Percentiles rank a stretch among this genome's conserved stretches.
Conservation (phyloP, 208 protist genomes). For the Wallacemonas sp. region DNA sequence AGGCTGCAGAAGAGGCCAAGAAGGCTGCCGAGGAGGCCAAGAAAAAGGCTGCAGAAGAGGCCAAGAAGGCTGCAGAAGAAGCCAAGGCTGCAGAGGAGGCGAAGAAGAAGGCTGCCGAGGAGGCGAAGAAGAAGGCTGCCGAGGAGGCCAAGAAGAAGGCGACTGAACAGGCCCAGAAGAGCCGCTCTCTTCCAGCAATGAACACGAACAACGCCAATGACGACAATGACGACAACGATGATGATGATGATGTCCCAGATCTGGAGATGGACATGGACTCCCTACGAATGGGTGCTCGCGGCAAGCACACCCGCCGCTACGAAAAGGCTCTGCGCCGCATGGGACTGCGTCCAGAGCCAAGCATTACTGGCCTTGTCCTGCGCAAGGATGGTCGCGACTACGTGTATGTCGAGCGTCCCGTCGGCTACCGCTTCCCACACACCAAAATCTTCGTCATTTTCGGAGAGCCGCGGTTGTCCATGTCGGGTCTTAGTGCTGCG, state of each 20-base stretch:
- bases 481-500: slow-evolving; percentile 40
- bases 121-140: not conserved
- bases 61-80: not conserved
- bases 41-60: not conserved
- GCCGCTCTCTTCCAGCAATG: not conserved
- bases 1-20: not conserved
- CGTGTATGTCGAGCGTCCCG: slow-evolving; percentile 94
- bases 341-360: slow-evolving; percentile 93
- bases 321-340: slow-evolving; percentile 97
- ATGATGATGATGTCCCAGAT: slow-evolving; percentile 11
- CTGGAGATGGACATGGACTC: slow-evolving; percentile 17
- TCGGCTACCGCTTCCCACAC: slow-evolving; percentile 95
- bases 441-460: slow-evolving; percentile 98
- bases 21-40: not conserved
- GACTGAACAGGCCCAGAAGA: not conserved
- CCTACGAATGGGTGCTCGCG: slow-evolving; percentile 3
- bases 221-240: not conserved
- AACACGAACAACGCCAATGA: not conserved
- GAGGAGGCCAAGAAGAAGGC: no score
- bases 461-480: slow-evolving; percentile 96
- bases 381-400: slow-evolving; percentile 88
- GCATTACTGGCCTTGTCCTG: slow-evolving; percentile 93
- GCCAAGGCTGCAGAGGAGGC: not conserved
- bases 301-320: slow-evolving; percentile 93
- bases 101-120: not conserved